Evolutionary conservation across 495 filamentous ascomycete genomes (phyloP).

Genomic region (Aspergillus funiculosus): DNA sequence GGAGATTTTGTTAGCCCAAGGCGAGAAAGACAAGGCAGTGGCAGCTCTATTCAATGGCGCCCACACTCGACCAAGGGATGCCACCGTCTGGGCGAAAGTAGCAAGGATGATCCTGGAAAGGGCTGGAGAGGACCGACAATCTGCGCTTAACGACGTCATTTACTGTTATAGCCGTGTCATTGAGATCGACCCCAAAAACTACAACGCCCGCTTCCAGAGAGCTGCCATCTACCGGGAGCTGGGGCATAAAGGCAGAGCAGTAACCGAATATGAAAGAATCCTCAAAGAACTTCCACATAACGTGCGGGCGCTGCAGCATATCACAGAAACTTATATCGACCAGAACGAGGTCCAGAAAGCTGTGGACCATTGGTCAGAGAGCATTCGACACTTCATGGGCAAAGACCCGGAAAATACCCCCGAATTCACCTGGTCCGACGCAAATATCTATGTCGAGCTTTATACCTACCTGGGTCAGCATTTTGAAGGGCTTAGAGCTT

Average conservation of each 20-base stretch:
- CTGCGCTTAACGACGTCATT: slow-evolving; percentile 49
- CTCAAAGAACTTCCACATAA: slow-evolving; percentile 55
- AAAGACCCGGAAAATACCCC: slow-evolving; percentile 43
- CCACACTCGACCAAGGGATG: slow-evolving; percentile 62
- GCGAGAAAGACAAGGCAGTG: slow-evolving; percentile 60
- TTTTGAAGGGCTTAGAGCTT: slow-evolving; percentile 55
- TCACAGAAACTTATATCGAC: slow-evolving; percentile 62
- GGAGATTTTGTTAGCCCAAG: slow-evolving; percentile 63
- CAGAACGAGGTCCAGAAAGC: slow-evolving; percentile 51
- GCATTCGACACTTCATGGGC: slow-evolving; percentile 51
- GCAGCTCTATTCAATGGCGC: slow-evolving; percentile 65
- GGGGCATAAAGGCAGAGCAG: slow-evolving; percentile 51
- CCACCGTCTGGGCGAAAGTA: slow-evolving; percentile 60
- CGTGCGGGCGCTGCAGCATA: slow-evolving; percentile 52
- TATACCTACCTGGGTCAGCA: slow-evolving; percentile 57
- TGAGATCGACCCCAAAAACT: slow-evolving; percentile 51
- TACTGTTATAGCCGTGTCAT: slow-evolving; percentile 69
- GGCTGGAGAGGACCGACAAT: slow-evolving; percentile 46
- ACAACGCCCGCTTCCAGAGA: slow-evolving; percentile 55
- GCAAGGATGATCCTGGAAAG: slow-evolving; percentile 62
- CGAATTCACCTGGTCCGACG: slow-evolving; percentile 71
- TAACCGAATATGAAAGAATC: slow-evolving; percentile 57
- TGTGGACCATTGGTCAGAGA: slow-evolving; percentile 53
- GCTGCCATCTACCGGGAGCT: slow-evolving; percentile 54
- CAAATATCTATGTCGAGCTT: slow-evolving; percentile 79